Evolutionary conservation across 192 early-diverging fungal genomes (phyloP), one percentile per base, ranked within the genome.

Genomic region (Piromyces finnis): DNA sequence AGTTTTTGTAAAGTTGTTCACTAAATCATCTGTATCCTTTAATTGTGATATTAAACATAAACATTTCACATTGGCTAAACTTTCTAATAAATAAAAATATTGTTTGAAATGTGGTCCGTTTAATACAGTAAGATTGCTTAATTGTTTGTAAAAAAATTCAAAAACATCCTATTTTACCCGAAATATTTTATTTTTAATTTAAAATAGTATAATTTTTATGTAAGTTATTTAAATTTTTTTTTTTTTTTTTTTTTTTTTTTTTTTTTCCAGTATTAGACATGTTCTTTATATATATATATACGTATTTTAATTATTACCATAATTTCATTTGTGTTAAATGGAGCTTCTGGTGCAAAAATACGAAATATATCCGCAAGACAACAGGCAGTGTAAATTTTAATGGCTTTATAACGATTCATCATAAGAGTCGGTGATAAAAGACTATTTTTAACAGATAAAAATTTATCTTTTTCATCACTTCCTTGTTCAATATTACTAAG

Each of bases 281-380:
- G n/a, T n/a, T n/a, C n/a, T 29, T 7, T 28, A 28, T 79, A 77
- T 18, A 39, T 17, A 37, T 22, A 36, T 68, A 16, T 39, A 27
- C 22, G 7, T 4, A 13, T 28, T 37, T 37, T 36, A 59, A 78
- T 18, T 30, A 28, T n/a, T 84, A 93, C 91, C 85, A 87, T 90
- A 22, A 99, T 88, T 80, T 96, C 91, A 9, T 83, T 84, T 78
- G 92, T 89, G 77, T 81, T 89, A 85, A 97, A 98, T 15, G 97
- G 97, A 9, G 95, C 93, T 79, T 97, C 94, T 15, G 96, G 96
- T 18, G 97, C 97, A 84, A 93, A 96, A 15, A 99, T 86, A 28
- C 96, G 89, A 37, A 99, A 88, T 0, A 98, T 86, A 81, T 99
- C 97, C 1, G 95, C 94, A 39, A 97, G 86, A 84, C 96, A 98